Base-by-base conservation (phyloP, 2,329 filamentous ascomycete genomes). In the Cercospora sesami region DNA sequence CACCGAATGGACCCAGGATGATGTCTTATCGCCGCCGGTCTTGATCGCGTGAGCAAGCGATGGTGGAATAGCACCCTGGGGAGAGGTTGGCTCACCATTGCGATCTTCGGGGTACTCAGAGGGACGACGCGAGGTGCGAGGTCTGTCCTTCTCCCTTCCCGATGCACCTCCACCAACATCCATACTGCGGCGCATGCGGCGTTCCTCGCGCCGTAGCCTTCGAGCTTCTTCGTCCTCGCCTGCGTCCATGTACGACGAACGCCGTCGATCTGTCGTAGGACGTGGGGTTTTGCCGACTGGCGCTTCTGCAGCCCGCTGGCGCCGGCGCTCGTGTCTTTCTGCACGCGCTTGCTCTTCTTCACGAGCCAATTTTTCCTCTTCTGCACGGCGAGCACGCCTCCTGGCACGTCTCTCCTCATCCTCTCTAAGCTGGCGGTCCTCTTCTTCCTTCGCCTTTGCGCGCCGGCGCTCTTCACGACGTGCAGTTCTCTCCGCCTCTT, bases 1-100 rank as follows among this genome's bases (percentile, higher is more conserved):
- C 61, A 85, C 73, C 1, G 77, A 80, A 66, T 84, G 76, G 8
- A 85, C 82, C 83, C 83, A 85, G 0, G 80, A 83, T 1, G 79
- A 79, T 5, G 83, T 84, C 76, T 84, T 84, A 76, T 84, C 82
- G 60, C 80, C 78, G 66, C 75, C 75, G 71, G 71, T 71, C 69
- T 75, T 73, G 65, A 74, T 72, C 42, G 69, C 74, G 72, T 75
- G 75, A 73, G 73, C 73, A 65, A 70, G 60, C 30, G 75, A 71
- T 42, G 70, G 64, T 18, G 69, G 72, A 63, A 67, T 59, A 10
- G 63, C 48, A 60, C 62, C 61, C 59, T 69, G 70, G 65, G 71
- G 68, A 55, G 71, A 65, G 42, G 45, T 58, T 64, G 57, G 75
- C 71, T 76, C 73, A 73, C 74, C 74, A 71, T 83, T 82, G 73